phyloP scores from a whole-genome alignment of 257 asterid genomes.

The Salvia hispanica region DNA sequence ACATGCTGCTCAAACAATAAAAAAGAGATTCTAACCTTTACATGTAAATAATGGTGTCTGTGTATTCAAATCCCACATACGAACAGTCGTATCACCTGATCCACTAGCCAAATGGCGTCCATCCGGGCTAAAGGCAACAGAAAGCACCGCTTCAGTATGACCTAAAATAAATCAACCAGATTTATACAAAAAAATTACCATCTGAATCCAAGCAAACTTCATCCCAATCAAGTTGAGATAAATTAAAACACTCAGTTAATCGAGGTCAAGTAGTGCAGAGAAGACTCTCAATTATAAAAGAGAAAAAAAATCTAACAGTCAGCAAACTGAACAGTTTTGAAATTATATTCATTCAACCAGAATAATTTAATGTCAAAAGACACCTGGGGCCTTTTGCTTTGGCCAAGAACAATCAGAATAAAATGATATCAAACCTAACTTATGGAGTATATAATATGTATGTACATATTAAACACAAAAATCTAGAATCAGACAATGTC shows the following conservation, averaged over 20 bases:
- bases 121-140: constrained; percentile 95
- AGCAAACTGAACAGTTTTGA: background rate
- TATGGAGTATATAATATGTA: too few species aligned
- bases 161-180: constrained; percentile 49
- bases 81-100: constrained; percentile 96
- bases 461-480: too few species aligned
- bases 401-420: too few species aligned
- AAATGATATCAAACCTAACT: too few species aligned
- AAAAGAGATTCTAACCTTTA: constrained; percentile 56
- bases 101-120: constrained; percentile 94
- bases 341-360: background rate
- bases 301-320: background rate
- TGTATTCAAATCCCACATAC: constrained; percentile 90
- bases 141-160: constrained; percentile 89
- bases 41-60: constrained; percentile 92
- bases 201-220: background rate
- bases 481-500: too few species aligned
- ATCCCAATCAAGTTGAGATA: background rate
- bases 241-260: too few species aligned
- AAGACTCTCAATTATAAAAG: background rate
- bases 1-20: constrained; percentile 12
- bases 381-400: too few species aligned
- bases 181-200: background rate
- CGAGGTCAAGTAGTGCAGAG: too few species aligned
- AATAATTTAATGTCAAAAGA: background rate